These are phyloP conservation scores for Lipomyces chichibuensis DNA, from an alignment of 805 yeast genomes.

Conservation along the genomic window DNA sequence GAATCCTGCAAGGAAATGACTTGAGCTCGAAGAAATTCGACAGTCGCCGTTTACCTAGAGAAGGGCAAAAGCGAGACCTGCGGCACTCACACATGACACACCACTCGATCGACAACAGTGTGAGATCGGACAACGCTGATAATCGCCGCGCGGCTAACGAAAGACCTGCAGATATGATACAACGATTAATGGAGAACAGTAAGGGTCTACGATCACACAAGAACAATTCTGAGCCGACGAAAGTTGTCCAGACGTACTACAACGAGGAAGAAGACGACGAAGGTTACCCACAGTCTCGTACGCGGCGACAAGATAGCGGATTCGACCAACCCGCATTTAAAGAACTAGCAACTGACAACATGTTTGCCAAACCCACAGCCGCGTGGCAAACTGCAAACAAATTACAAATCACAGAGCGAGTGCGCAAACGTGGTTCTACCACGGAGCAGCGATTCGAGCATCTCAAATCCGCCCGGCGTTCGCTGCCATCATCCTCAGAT, in stretches of 20 bases:
- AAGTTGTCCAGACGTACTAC: neutral
- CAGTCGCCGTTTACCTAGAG: neutral
- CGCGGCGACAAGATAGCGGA: neutral
- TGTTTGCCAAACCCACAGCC: neutral
- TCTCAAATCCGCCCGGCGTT: neutral
- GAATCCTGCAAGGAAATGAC: neutral
- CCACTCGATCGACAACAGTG: neutral
- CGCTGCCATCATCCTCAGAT: neutral
- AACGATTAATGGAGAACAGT: neutral
- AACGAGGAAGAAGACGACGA: neutral
- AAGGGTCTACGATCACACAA: neutral
- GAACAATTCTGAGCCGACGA: neutral
- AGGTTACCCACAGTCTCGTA: neutral
- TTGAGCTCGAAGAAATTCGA: neutral
- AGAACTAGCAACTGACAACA: neutral
- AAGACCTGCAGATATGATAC: neutral
- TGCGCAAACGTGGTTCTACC: neutral
- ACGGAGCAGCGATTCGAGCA: neutral
- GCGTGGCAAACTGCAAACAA: neutral
- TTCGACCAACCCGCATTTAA: neutral
- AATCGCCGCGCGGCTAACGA: neutral
- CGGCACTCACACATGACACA: neutral
- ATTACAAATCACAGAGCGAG: neutral
- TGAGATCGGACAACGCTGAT: neutral
- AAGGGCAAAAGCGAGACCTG: neutral